Base-by-base conservation (phyloP, 257 asterid genomes). In the Solanum piurae region DNA sequence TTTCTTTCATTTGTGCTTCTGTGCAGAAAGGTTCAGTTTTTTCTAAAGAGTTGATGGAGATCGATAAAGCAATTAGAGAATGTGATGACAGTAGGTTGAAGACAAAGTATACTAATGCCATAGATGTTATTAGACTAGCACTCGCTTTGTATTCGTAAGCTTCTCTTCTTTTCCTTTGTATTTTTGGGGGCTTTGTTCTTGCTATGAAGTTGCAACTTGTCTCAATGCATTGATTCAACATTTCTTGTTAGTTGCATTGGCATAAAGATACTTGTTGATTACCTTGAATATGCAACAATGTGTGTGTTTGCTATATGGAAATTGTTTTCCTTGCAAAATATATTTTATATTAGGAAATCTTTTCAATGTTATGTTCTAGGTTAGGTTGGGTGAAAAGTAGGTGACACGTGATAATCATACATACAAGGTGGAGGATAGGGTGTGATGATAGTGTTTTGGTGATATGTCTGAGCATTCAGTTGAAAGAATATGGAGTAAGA, bases 91-190 rank as follows among this genome's bases (percentile, higher is more conserved):
- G 85, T 83, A 91, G 99, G 89, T 89, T 96, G 94, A 94, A 93
- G 94, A 95, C 96, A 4, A 96, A 96, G 93, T 96, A 94, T 91
- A 90, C 90, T 90, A 96, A 94, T 87, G 98, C 99, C 90, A 91
- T 96, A 88, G 90, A 92, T 89, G 98, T 95, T 55, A 96, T 96
- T 88, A 94, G 86, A 91, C 92, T 98, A 89, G 95, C 98, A 74
- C 94, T 96, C 73, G 98, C 98, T 86, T 96, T 95, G 85, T 95
- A 95, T 93, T 87, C 98, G 98, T 96, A 94, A 42, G 95, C 83
- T 84, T 75, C 89, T 33, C 91, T 38, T 14, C 9, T 9, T 79
- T 9, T 16, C 64, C 64, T 27, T 33, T 25, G 64, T 25, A 20
- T 44, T 14, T 46, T 79, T 79, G 9, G n/a, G 25, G 25, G 66